Percentiles rank a stretch among this genome's conserved stretches.
phyloP scores from a whole-genome alignment of 148 eudicot genomes.

The Amaranthus palmeri region DNA sequence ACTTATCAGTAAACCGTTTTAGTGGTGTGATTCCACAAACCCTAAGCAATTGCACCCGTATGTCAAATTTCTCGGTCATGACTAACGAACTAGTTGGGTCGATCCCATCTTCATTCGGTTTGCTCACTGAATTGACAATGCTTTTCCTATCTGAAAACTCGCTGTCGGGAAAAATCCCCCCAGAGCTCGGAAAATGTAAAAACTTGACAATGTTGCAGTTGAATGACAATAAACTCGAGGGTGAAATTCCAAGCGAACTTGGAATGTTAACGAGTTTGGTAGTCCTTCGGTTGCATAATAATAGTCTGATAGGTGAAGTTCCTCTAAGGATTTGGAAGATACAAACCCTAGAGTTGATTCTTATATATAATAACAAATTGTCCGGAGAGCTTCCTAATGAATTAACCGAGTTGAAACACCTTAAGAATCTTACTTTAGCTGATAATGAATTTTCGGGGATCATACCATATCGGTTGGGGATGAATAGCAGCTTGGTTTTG shows the following conservation, averaged over 20 bases:
- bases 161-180: constrained; percentile 60
- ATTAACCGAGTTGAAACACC: constrained; percentile 42
- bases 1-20: constrained; percentile 50
- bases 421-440: constrained; percentile 46
- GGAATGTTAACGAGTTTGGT: constrained; percentile 41
- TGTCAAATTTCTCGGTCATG: constrained; percentile 38
- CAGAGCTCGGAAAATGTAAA: constrained; percentile 65
- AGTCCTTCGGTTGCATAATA: constrained; percentile 36
- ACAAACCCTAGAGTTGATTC: constrained; percentile 42
- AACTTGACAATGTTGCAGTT: constrained; percentile 40
- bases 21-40: constrained; percentile 43
- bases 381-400: constrained; percentile 60
- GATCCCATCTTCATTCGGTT: constrained; percentile 67
- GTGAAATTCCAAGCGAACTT: constrained; percentile 58
- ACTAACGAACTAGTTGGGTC: constrained; percentile 45
- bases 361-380: constrained; percentile 46
- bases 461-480: constrained; percentile 60
- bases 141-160: constrained; percentile 50
- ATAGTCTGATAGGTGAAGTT: constrained; percentile 58
- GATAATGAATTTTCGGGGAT: constrained; percentile 61
- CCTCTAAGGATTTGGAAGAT: constrained; percentile 65
- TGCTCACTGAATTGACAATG: constrained; percentile 30
- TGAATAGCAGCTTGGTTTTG: constrained; percentile 42
- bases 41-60: constrained; percentile 54
- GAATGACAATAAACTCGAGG: constrained; percentile 52